Base-by-base conservation (phyloP, 2,329 filamentous ascomycete genomes). In the Aspergillus pseudoterreus region DNA sequence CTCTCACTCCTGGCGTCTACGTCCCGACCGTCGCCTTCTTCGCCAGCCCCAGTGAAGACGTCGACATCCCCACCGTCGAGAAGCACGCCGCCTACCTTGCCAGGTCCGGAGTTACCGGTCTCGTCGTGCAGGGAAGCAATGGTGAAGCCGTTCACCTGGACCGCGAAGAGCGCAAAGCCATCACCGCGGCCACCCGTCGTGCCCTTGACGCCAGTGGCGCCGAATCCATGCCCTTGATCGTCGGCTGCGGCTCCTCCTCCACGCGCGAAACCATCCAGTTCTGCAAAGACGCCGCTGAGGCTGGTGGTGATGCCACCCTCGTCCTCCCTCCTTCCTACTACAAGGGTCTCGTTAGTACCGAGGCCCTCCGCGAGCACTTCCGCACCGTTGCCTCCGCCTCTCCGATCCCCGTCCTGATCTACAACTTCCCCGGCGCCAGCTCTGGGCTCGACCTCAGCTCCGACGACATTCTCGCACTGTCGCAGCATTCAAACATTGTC, bases 81-180 rank as follows among this genome's bases (percentile, higher is more conserved):
- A 78, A 75, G 47, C 71, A 77, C 56, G 83, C 86, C 35, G 80
- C 88, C 47, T 82, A 84, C 61, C 82, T 92, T n/a, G 88, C 87
- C 43, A 69, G 79, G 50, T 82, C 86, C 24, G 88, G 88, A 57
- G 82, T 92, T 39, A 81, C 85, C 14, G 87, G 88, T 17, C 78
- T 92, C 43, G 86, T 87, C 45, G 88, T 86, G 10, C 88, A 91
- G 68, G 88, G 88, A 43, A 90, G 86, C 65, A 92, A 92, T 65
- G 88, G 88, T 62, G 89, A 94, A 75, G 88, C 89, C 6, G 87
- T 91, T 11, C 88, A 91, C 64, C 79, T 92, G 32, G 84, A 84
- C 41, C 85, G 85, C 61, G 75, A 80, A 21, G 88, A 92, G 72
- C 82, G 88, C 53, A 79, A 81, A 44, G 73, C 82, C 47, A 82